Base-by-base conservation (phyloP, 768 basidiomycete genomes). In the Kwoniella shandongensis region DNA sequence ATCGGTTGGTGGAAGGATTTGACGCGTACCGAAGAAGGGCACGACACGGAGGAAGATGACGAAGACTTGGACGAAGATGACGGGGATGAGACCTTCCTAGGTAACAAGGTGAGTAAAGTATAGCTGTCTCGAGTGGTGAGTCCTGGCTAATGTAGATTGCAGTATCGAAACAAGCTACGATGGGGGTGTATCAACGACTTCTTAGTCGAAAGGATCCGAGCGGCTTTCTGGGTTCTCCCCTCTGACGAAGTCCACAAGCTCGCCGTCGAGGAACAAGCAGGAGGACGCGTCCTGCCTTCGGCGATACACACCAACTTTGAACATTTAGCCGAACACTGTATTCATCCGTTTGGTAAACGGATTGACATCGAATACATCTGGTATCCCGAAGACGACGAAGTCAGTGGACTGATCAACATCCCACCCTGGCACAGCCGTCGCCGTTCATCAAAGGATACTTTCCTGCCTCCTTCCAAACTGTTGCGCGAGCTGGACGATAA, bases 221-320 rank as follows among this genome's bases (percentile, higher is more conserved):
- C 45, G 20, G 65, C 58, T 4, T 59, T 60, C 22, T 67, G 65
- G 65, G 52, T 67, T 4, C 29, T 48, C 1, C 65, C 65, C 6
- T 50, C 51, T 7, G 62, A 60, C 25, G 65, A 67, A 54, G 38
- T 62, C 20, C n/a, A 18, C n/a, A 15, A 29, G 17, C 4, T 54
- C 36, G 13, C 20, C 15, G 27, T 11, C 29, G n/a, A 38, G 32
- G 32, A 44, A 39, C 30, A 25, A 27, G 15, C 13, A 32, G 32
- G 32, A 13, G 32, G 32, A 32, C 32, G 32, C 13, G 13, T 32
- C 13, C 32, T 6, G 32, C 32, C 25, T 5, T n/a, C 29, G 8
- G 17, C 12, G 7, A 41, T 30, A 22, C 45, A 48, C 26, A 46
- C 46, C 3, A 15, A 39, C 10, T 7, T 50, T 23, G 7, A 23